Evolutionary conservation across 2,329 filamentous ascomycete genomes (phyloP), one percentile per base, ranked within the genome.

Genomic region (Zasmidium angulare): DNA sequence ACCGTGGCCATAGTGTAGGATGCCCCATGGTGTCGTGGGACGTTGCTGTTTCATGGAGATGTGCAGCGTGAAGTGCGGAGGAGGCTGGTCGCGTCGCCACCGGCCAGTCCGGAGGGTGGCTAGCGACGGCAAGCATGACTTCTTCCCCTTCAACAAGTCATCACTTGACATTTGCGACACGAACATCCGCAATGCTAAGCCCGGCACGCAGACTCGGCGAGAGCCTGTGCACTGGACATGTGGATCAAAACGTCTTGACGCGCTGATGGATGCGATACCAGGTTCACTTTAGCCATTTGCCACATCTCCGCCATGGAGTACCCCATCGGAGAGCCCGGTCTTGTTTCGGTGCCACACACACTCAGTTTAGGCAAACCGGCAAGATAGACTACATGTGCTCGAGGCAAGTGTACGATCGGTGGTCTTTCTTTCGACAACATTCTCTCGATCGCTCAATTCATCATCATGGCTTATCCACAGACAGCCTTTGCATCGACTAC

Each of bases 381-480:
- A 43, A 17, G n/a, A 4, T 3, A 29, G 11, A 6, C 6, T 11
- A 29, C 26, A 29, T 29, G 26, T 11, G 26, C 26, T 29, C 26
- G 26, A 29, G 26, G 26, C 26, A 29, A 6, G 26, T 11, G 11
- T 29, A 43, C 36, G 9, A 43, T 43, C 36, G n/a, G 36, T 43
- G 26, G 26, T 11, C 11, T 4, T 29, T 29, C 26, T 29, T n/a
- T 14, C 22, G 22, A 55, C 36, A 47, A 31, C 53, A 43, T 43
- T 17, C 36, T 17, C 36, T 9, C 7, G 3, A 17, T 43, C 36
- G 14, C 36, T 43, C 11, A 43, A 3, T 43, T 17, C 36, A 17
- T 3, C 31, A 48, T 26, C 12, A 69, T 78, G 76, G 68, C 74
- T 23, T 74, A 80, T 52, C 78, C 78, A 3, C 78, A 81, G 64